Conservation (phyloP, 1,284 basidiomycete genomes). For the Cryptococcus sp. region DNA sequence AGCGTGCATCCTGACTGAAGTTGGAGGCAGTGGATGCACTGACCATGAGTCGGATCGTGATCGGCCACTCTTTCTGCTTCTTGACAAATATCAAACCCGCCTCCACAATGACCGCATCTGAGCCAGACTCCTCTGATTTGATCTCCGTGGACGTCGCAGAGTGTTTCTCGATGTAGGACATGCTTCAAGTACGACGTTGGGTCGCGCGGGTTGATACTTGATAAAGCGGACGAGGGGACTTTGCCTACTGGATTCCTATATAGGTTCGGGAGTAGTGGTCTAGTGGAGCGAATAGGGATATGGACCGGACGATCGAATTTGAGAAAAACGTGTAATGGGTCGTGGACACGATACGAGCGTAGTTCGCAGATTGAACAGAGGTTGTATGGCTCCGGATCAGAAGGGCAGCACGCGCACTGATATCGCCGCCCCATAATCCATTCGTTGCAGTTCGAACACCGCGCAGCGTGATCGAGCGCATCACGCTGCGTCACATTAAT, state of each 20-base stretch:
- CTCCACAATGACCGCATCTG: slow-evolving; percentile 79
- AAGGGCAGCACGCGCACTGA: slow-evolving; percentile 54
- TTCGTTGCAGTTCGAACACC: slow-evolving; percentile 46
- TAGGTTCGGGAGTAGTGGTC: slow-evolving; percentile 67
- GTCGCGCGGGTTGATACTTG: slow-evolving; percentile 55
- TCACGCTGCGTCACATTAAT: slow-evolving; percentile 24
- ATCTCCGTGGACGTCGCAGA: slow-evolving; percentile 51
- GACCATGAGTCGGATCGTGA: slow-evolving; percentile 71
- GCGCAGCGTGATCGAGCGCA: slow-evolving; percentile 43
- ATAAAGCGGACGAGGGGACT: slow-evolving; percentile 60
- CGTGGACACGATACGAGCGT: slow-evolving; percentile 72
- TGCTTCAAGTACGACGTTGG: slow-evolving; percentile 64
- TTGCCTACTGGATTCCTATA: slow-evolving; percentile 66
- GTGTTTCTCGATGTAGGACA: slow-evolving; percentile 61
- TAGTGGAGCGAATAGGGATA: slow-evolving; percentile 63
- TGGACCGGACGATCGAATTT: slow-evolving; percentile 77
- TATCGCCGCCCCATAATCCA: slow-evolving; percentile 52
- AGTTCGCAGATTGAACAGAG: slow-evolving; percentile 72
- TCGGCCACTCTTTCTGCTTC: slow-evolving; percentile 74
- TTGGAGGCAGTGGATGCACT: slow-evolving; percentile 10
- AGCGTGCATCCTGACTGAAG: neutral
- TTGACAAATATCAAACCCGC: slow-evolving; percentile 69
- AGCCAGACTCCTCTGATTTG: slow-evolving; percentile 79
- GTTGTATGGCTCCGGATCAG: slow-evolving; percentile 47
- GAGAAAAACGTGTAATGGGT: slow-evolving; percentile 81